phyloP scores from a whole-genome alignment of 106 monocot species.

The Dendrobium nobile region DNA sequence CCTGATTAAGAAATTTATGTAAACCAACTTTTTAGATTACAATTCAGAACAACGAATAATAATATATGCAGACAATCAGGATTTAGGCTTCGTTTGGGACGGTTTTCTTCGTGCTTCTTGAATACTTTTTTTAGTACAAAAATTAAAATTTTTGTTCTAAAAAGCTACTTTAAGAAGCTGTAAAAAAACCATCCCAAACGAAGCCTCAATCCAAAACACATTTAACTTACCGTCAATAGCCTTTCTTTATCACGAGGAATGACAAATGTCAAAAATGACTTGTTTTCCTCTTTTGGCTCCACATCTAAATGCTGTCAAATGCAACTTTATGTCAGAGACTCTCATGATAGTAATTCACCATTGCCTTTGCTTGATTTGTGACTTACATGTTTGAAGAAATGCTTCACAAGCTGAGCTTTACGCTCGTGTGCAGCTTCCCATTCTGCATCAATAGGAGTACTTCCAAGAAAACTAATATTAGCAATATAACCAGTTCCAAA shows the following conservation, averaged over 20 bases:
- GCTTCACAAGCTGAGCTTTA: constrained; percentile 47
- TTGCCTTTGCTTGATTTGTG: neutral
- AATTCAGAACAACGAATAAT: neutral
- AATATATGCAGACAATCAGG: neutral
- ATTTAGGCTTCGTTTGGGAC: neutral
- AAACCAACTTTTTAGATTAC: neutral
- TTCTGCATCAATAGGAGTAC: constrained; percentile 3
- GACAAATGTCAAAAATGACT: constrained; percentile 65
- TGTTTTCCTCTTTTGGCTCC: constrained; percentile 74
- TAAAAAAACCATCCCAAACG: too few relatives aligned
- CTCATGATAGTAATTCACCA: too few relatives aligned
- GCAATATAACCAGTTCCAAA: constrained; percentile 84
- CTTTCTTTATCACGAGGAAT: constrained; percentile 86
- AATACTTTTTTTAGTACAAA: too few relatives aligned
- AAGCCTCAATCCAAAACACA: neutral
- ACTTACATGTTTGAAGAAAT: constrained; percentile 75
- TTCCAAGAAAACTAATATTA: constrained; percentile 59
- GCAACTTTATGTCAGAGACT: constrained; percentile 5
- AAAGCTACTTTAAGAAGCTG: too few relatives aligned
- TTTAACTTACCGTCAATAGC: constrained; percentile 51
- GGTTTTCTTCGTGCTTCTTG: too few relatives aligned
- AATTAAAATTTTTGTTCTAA: too few relatives aligned
- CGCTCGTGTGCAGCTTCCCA: neutral
- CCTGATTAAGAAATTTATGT: constrained; percentile 21
- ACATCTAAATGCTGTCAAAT: constrained; percentile 52